Base-by-base conservation (phyloP, 768 basidiomycete genomes). In the Serendipita sp. region DNA sequence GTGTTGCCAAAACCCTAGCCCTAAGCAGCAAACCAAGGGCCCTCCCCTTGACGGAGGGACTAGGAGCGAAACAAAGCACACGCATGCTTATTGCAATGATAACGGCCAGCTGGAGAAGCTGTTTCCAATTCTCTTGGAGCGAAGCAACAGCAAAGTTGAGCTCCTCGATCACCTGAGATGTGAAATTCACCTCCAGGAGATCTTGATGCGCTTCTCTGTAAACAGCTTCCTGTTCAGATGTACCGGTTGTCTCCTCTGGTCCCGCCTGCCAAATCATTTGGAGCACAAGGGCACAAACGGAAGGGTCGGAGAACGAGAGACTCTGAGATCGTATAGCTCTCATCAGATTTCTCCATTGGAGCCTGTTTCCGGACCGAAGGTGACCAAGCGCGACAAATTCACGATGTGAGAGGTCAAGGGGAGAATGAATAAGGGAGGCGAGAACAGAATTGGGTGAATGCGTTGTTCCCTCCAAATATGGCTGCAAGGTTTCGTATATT, bases 301-400 rank as follows among this genome's bases (percentile, higher is more conserved):
- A 77, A 0, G 72, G 71, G 5, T 68, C 65, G 32, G 72, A 70
- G 64, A 83, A 77, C 5, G 73, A 75, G 64, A 83, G 67, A 0
- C 68, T 67, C 23, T 74, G 72, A 3, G 73, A 72, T 5, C 74
- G 72, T 16, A 83, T 67, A 66, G 79, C 79, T n/a, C 77, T 74
- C 11, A 75, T 65, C 44, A 83, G 76, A 65, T 83, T 83, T 45
- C 76, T 69, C 81, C 81, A 83, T 60, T 83, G 81, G 0, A 83
- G 67, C 2, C 66, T 70, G 0, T 72, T 65, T 0, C 81, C 81
- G 44, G 77, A 74, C 3, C 82, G 78, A 5, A 83, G 66, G 58
- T 74, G 71, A 11, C 75, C 77, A 63, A 80, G 82, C 0, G 78
- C 73, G 13, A 76, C 71, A 44, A 72, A 78, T 64, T 83, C 81